Base-by-base conservation (phyloP, 2,329 filamentous ascomycete genomes). In the Venturia carpophila region DNA sequence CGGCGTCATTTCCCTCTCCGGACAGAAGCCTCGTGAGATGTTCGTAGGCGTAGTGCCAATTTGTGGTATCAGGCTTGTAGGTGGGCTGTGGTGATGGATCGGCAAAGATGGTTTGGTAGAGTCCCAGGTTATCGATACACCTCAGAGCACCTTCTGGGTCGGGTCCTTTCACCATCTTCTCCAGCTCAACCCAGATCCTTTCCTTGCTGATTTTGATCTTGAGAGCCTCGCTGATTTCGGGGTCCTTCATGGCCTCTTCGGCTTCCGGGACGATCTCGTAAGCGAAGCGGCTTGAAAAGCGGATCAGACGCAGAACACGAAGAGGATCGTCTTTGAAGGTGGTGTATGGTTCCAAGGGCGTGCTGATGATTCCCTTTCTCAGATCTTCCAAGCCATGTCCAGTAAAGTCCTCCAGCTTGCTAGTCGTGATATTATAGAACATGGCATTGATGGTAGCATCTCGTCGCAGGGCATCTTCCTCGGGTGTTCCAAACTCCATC, bases 271-370 rank as follows among this genome's bases (percentile, higher is more conserved):
- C 89, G 68, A 99, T 96, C 11, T 76, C 79, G 73, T 96, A 99
- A 58, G 83, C 82, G 9, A 97, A 81, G 24, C 92, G 84, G 71
- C 91, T 95, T 5, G 93, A 91, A 76, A 99, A 97, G 65, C 94
- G 86, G 62, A 99, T 89, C 63, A 97, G 80, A 60, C 93, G 85
- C 67, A 97, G 78, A 3, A 97, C 89, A 21, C 94, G 84, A 30
- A 99, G 79, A 15, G 94, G 94, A 71, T 97, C 93, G 72, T 97
- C 93, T 74, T 87, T 91, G 77, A 99, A 97, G 0, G 93, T 99
- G 73, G 96, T 89, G 63, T 90, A 87, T 30, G 93, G 92, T 63
- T 92, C 88, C 52, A 97, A 77, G 0, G 93, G 93, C 3, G 94
- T 97, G 64, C 89, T 84, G 68, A 99, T 92, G 62, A 92, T 79